phyloP scores from a whole-genome alignment of 2,329 filamentous ascomycete genomes.

The Xylaria sp. region DNA sequence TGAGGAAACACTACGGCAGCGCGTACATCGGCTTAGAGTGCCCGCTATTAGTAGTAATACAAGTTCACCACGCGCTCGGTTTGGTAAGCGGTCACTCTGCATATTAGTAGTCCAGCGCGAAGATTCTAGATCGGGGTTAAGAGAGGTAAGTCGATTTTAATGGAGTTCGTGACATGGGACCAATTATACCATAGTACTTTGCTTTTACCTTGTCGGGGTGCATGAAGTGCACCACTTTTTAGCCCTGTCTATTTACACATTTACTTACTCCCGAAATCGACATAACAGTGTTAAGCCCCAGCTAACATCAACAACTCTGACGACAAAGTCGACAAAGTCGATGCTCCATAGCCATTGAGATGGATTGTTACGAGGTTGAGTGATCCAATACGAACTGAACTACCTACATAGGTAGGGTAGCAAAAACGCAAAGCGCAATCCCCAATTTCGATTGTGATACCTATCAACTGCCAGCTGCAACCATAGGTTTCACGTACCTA shows the following conservation, averaged over 20 bases:
- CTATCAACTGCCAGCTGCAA: conserved; percentile 4
- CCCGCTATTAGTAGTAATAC: conserved; percentile 6
- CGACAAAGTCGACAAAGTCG: too few species aligned
- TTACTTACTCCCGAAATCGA: neutral
- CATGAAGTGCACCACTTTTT: conserved; percentile 4
- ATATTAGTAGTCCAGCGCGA: conserved; percentile 1
- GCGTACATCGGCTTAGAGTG: neutral
- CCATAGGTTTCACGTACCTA: neutral
- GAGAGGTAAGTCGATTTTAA: neutral
- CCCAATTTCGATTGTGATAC: neutral
- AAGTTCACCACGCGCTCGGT: conserved; percentile 4
- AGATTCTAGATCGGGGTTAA: conserved; percentile 2
- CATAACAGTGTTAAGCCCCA: neutral
- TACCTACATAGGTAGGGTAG: too few species aligned
- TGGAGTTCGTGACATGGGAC: neutral
- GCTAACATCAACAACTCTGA: neutral
- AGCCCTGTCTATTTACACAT: neutral
- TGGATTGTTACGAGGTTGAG: neutral
- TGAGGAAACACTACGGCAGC: conserved; percentile 16
- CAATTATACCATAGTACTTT: neutral
- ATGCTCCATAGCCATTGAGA: neutral
- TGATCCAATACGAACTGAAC: neutral
- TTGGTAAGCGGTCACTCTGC: conserved; percentile 10
- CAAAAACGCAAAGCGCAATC: neutral
- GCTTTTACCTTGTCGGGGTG: conserved; percentile 1